Evolutionary conservation across 2,329 filamentous ascomycete genomes (phyloP), one percentile per base, ranked within the genome.

Genomic region (Penicillium sp.): DNA sequence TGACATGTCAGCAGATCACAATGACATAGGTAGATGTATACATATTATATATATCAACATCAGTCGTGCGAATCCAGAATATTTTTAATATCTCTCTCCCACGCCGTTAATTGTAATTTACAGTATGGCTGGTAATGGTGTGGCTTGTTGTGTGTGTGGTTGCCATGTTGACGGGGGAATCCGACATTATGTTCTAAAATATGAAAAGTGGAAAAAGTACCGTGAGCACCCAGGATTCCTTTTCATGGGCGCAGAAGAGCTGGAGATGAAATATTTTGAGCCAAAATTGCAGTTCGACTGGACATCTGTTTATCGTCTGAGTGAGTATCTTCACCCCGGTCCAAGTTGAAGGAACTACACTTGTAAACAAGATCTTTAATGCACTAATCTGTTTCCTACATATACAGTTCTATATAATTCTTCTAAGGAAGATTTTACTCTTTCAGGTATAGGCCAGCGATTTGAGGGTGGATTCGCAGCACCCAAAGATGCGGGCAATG

Each of bases 401-500:
- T 35, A 35, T n/a, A 26, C 26, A 53, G 51, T 46, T 47, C 18
- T 47, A 16, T 53, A 53, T 47, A 21, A 53, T 40, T 28, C 20
- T 35, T 53, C 28, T n/a, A 47, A 47, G 16, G 28, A 16, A 53
- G 51, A 47, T 28, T 47, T 53, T 12, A 28, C 26, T 38, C 42
- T 53, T 38, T 38, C 51, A 38, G 43, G 51, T 20, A 53, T 47
- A 38, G 42, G 51, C 26, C 51, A 53, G 40, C 26, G 16, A 14
- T 8, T 20, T 53, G 16, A 23, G 3, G 3, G 20, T 11, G 23
- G 6, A 33, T 47, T 47, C 28, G 38, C 28, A 33, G 51, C 51
- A 53, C 43, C 43, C 42, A 47, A 47, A 46, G 51, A 53, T 47
- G 26, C 30, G 18, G n/a, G 7, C 35, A 47, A 47, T 47, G 51